Evolutionary conservation across 2,329 filamentous ascomycete genomes (phyloP).

Genomic region (Aspergillus sp.): DNA sequence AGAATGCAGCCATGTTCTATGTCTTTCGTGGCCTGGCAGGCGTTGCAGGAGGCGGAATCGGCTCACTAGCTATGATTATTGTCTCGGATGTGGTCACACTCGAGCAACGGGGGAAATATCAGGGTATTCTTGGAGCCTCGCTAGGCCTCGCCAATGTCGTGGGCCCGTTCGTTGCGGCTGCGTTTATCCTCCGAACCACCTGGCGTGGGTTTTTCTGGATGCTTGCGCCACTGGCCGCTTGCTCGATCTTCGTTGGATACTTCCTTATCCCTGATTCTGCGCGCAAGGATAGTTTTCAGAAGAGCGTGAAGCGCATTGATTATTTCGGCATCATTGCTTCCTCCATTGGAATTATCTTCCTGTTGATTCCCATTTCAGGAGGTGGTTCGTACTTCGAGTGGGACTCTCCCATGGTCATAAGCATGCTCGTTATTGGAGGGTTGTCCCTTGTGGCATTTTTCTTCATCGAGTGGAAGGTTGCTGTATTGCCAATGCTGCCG

Average conservation of each 20-base stretch:
- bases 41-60: slow-evolving; percentile 62
- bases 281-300: slow-evolving; percentile 46
- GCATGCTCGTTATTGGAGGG: slow-evolving; percentile 56
- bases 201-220: slow-evolving; percentile 53
- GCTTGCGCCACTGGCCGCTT: slow-evolving; percentile 52
- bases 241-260: slow-evolving; percentile 49
- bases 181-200: slow-evolving; percentile 43
- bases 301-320: slow-evolving; percentile 48
- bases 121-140: slow-evolving; percentile 48
- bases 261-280: slow-evolving; percentile 55
- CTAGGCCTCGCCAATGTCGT: slow-evolving; percentile 49
- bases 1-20: slow-evolving; percentile 59
- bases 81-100: slow-evolving; percentile 61
- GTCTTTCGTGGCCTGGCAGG: slow-evolving; percentile 61
- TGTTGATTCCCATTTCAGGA: slow-evolving; percentile 65
- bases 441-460: slow-evolving; percentile 51
- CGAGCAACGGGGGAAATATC: slow-evolving; percentile 58
- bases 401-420: slow-evolving; percentile 58
- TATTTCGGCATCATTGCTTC: slow-evolving; percentile 57
- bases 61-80: slow-evolving; percentile 61
- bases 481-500: slow-evolving; percentile 60
- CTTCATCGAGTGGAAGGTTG: slow-evolving; percentile 57
- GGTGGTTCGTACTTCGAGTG: slow-evolving; percentile 59
- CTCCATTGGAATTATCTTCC: slow-evolving; percentile 57
- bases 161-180: slow-evolving; percentile 50